Percentiles rank a stretch among this genome's conserved stretches.
These are phyloP conservation scores for Lippia alba DNA, from an alignment of 305 asterid genomes.

Conservation along the genomic window DNA sequence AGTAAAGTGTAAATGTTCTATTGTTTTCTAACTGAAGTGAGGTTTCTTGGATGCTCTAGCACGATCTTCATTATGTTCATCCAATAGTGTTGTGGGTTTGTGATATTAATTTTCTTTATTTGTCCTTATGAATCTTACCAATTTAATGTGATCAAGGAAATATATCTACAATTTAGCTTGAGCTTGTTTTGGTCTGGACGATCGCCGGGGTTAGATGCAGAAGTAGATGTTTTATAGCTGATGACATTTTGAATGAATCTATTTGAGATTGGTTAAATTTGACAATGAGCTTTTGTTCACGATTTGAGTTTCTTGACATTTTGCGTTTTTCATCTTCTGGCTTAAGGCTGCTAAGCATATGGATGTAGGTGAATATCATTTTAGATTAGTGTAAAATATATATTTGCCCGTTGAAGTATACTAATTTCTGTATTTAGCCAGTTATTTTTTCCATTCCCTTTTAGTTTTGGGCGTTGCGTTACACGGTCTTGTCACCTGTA, in stretches of 20 bases:
- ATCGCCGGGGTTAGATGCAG: neutral
- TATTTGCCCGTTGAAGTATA: too few species aligned
- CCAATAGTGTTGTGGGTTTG: neutral
- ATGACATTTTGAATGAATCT: neutral
- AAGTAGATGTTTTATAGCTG: neutral
- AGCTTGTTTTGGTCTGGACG: neutral
- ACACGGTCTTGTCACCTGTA: neutral
- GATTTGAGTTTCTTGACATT: neutral
- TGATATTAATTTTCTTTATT: conserved; percentile 1
- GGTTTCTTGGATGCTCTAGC: conserved; percentile 12
- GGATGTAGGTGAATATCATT: neutral
- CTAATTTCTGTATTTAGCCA: neutral
- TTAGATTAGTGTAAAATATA: neutral
- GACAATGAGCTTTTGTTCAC: conserved; percentile 10
- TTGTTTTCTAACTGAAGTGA: conserved; percentile 10
- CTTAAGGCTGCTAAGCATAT: neutral
- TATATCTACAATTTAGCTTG: neutral
- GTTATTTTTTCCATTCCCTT: too few species aligned
- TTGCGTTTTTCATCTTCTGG: neutral
- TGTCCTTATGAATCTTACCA: neutral
- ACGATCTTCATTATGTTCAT: conserved; percentile 3
- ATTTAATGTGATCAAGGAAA: neutral
- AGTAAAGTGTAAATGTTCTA: neutral
- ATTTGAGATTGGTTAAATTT: conserved; percentile 20
- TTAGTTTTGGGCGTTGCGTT: neutral